A percentile compares a stretch with the other conserved stretches of the same genome.
Conservation (phyloP, 1,284 basidiomycete genomes). For the Cystobasidium slooffiae region DNA sequence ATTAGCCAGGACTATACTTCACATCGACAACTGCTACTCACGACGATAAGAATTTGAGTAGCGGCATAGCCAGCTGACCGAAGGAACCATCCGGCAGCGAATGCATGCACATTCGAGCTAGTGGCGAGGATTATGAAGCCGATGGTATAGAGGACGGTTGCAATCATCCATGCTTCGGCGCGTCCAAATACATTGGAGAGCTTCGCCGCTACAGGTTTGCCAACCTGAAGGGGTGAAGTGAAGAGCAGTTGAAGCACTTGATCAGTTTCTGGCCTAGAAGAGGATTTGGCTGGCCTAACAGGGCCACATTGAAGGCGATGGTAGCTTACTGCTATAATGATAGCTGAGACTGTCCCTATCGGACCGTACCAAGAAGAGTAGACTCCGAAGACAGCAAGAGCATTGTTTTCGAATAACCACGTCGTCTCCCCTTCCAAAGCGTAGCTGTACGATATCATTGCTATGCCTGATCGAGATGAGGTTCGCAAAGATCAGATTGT, state of each 20-base stretch:
- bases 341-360: conserved; percentile 60
- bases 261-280: too few species aligned
- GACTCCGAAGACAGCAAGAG: not conserved
- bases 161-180: conserved; percentile 64
- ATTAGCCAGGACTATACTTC: conserved; percentile 50
- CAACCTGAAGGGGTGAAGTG: conserved; percentile 46
- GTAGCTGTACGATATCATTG: conserved; percentile 74
- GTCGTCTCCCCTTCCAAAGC: conserved; percentile 66
- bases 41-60: conserved; percentile 71
- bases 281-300: too few species aligned
- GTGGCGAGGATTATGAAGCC: conserved; percentile 72
- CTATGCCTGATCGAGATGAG: conserved; percentile 56
- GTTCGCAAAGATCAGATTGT: too few species aligned
- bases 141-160: conserved; percentile 61
- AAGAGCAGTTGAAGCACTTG: too few species aligned
- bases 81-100: conserved; percentile 63
- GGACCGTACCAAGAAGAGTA: conserved; percentile 45
- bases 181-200: conserved; percentile 69
- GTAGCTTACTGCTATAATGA: conserved; percentile 61
- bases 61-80: conserved; percentile 61
- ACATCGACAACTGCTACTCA: conserved; percentile 60
- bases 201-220: conserved; percentile 80
- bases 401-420: conserved; percentile 23
- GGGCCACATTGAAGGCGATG: too few species aligned
- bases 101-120: conserved; percentile 63